Percentiles rank a stretch among this genome's conserved stretches.
Conservation (phyloP, 495 filamentous ascomycete genomes). For the Penicillium egyptiacum region DNA sequence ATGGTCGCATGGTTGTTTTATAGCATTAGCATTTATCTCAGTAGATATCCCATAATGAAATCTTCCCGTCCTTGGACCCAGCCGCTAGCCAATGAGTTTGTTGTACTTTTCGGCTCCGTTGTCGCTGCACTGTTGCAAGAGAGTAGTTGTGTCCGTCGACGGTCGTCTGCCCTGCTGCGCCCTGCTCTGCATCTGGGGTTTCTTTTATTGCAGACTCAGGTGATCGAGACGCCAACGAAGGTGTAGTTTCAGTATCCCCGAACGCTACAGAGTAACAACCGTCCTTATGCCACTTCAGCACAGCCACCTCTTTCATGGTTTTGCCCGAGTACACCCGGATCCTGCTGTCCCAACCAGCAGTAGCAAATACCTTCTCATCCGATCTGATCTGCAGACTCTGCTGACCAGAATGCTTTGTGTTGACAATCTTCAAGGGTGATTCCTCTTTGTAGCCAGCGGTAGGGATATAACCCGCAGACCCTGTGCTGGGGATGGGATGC, state of each 20-base stretch:
- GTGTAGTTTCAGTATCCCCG: slow-evolving; percentile 45
- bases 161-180: background rate
- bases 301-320: slow-evolving; percentile 84
- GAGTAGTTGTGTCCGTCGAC: slow-evolving; percentile 18
- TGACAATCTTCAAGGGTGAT: slow-evolving; percentile 55
- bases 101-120: slow-evolving; percentile 63
- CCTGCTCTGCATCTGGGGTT: background rate
- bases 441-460: slow-evolving; percentile 24
- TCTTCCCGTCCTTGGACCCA: slow-evolving; percentile 93
- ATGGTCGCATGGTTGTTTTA: slow-evolving; percentile 30
- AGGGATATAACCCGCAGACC: slow-evolving; percentile 12
- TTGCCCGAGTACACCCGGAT: slow-evolving; percentile 78
- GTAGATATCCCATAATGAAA: slow-evolving; percentile 95
- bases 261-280: slow-evolving; percentile 88
- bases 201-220: background rate
- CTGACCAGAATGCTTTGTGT: slow-evolving; percentile 88
- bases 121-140: slow-evolving; percentile 57
- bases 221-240: background rate
- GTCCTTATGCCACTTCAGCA: slow-evolving; percentile 92
- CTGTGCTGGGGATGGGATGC: slow-evolving; percentile 54
- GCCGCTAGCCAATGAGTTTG: slow-evolving; percentile 84
- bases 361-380: slow-evolving; percentile 83
- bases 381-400: slow-evolving; percentile 75
- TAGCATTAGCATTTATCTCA: slow-evolving; percentile 48
- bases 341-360: slow-evolving; percentile 88